phyloP scores from a whole-genome alignment of 805 yeast genomes.

The Barnettozyma pratensis region DNA sequence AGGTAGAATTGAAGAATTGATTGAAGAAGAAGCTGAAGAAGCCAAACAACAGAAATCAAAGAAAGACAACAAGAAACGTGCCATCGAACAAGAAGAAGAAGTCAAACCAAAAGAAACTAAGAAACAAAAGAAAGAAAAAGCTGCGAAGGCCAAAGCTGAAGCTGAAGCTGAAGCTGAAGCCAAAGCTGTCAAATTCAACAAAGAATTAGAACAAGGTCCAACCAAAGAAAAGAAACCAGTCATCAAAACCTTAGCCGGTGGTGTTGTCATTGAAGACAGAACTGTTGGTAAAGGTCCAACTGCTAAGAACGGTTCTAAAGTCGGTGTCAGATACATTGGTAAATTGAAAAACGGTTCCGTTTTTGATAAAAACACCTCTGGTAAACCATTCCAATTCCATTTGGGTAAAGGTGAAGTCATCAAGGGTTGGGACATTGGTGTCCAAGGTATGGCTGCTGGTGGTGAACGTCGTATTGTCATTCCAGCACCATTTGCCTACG shows the following conservation, averaged over 20 bases:
- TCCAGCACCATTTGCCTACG: conserved; percentile 96
- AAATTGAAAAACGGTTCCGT: conserved; percentile 94
- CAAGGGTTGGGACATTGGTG: conserved; percentile 98
- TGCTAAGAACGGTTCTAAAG: conserved; percentile 85
- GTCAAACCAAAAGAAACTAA: conserved; percentile 24
- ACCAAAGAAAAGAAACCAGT: conserved; percentile 55
- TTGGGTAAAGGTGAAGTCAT: conserved; percentile 98
- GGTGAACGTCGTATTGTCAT: conserved; percentile 97
- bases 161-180: conserved; percentile 31
- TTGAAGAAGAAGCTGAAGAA: conserved; percentile 46
- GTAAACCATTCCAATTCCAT: conserved; percentile 89
- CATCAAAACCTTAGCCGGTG: conserved; percentile 83
- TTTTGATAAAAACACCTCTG: conserved; percentile 94
- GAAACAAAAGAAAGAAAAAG: conserved; percentile 22
- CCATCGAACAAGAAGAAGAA: conserved; percentile 28
- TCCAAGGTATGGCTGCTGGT: conserved; percentile 97
- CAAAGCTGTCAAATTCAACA: conserved; percentile 82
- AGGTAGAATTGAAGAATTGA: conserved; percentile 68
- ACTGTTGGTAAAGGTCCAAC: conserved; percentile 80
- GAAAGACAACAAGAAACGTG: conserved; percentile 29
- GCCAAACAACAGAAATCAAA: conserved; percentile 22
- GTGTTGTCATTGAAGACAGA: conserved; percentile 91
- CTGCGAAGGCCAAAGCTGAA: conserved; percentile 9
- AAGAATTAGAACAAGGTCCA: conserved; percentile 94
- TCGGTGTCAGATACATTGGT: conserved; percentile 96